phyloP scores from a whole-genome alignment of 176 grass and related monocot genomes.

The Oryza nivara region DNA sequence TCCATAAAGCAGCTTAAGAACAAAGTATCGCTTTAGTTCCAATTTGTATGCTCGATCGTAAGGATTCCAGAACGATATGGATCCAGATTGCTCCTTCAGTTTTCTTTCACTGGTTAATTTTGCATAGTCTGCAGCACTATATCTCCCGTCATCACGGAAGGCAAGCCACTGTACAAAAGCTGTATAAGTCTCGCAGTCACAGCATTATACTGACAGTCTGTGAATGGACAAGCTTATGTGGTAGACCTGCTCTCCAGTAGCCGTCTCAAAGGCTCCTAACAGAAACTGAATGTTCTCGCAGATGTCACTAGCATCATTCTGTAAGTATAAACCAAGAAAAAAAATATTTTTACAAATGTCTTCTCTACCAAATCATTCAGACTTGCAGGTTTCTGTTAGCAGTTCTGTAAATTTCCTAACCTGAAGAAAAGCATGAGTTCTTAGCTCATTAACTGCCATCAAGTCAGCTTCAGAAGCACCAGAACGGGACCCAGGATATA shows the following conservation, averaged over 20 bases:
- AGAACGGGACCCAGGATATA: constrained; percentile 74
- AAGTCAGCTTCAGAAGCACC: constrained; percentile 88
- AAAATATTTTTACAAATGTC: constrained; percentile 18
- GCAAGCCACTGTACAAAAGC: constrained; percentile 75
- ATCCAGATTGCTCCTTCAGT: constrained; percentile 51
- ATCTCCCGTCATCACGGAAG: constrained; percentile 80
- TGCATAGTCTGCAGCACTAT: constrained; percentile 86
- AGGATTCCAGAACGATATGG: constrained; percentile 58
- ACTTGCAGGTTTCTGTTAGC: background rate
- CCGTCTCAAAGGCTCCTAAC: constrained; percentile 92
- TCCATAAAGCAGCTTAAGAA: constrained; percentile 88
- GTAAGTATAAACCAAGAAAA: constrained; percentile 32
- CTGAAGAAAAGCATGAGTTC: constrained; percentile 80
- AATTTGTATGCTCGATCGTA: constrained; percentile 63
- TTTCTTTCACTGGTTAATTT: constrained; percentile 64
- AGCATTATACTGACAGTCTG: constrained; percentile 20
- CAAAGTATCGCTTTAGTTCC: constrained; percentile 74
- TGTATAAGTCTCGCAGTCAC: constrained; percentile 6
- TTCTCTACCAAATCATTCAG: constrained; percentile 20
- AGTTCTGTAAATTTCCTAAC: constrained; percentile 47
- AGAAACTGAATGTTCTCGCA: constrained; percentile 84
- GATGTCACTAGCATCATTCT: constrained; percentile 60
- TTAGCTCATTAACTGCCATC: constrained; percentile 92
- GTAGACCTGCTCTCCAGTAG: constrained; percentile 87
- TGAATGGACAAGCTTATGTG: constrained; percentile 19